Conservation (phyloP, 108 stramenopile genomes). For the Cylindrotheca fusiformis region DNA sequence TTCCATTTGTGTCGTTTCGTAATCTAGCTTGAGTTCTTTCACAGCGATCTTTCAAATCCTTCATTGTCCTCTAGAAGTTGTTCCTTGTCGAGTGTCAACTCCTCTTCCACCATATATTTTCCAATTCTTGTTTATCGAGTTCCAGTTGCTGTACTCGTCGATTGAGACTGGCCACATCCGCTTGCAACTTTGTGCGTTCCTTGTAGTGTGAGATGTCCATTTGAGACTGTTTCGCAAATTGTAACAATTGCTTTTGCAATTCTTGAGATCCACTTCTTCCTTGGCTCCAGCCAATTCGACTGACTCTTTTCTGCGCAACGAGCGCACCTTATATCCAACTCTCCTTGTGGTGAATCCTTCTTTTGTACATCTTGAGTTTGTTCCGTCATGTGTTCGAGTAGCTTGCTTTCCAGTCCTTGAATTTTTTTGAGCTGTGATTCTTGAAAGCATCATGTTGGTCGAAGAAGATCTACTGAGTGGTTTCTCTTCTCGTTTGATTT, state of each 20-base stretch:
- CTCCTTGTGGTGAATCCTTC: conserved; percentile 9
- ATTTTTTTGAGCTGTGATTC: conserved; percentile 24
- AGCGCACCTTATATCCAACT: conserved; percentile 22
- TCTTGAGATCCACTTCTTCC: conserved; percentile 23
- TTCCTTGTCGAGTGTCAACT: conserved; percentile 83
- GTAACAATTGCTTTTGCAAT: conserved; percentile 30
- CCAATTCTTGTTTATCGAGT: conserved; percentile 65
- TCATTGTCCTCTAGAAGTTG: conserved; percentile 78
- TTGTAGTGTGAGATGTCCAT: conserved; percentile 50
- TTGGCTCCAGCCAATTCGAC: conserved; percentile 30
- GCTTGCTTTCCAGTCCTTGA: conserved; percentile 15
- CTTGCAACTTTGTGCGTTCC: conserved; percentile 69
- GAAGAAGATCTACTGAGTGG: neutral
- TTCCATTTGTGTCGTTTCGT: conserved; percentile 77
- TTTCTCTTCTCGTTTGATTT: conserved; percentile 2
- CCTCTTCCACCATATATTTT: conserved; percentile 67
- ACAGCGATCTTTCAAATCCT: conserved; percentile 53
- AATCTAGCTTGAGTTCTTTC: conserved; percentile 76
- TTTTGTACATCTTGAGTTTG: conserved; percentile 13
- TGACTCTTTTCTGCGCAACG: conserved; percentile 8
- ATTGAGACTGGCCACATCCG: conserved; percentile 54
- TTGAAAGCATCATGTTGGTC: neutral
- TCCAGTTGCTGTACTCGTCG: conserved; percentile 66
- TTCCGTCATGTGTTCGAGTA: conserved; percentile 15
- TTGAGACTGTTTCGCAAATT: conserved; percentile 15